Conservation (phyloP, 2,329 filamentous ascomycete species). For the Drechslera avenae region DNA sequence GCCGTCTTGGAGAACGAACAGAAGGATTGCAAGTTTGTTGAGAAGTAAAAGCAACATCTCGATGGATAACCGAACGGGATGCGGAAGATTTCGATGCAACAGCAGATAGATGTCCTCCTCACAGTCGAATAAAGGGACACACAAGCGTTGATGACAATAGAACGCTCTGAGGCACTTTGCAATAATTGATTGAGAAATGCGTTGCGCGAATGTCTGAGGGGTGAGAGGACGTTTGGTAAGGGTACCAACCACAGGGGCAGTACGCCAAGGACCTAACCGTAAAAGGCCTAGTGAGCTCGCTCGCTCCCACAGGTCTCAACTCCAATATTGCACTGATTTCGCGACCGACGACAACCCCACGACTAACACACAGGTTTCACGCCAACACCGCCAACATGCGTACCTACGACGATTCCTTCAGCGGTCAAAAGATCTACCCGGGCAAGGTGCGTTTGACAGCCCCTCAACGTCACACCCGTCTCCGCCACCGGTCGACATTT, state of each 20-base stretch:
- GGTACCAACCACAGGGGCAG: slow-evolving; percentile 12
- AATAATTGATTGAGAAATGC: neutral
- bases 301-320: slow-evolving; percentile 27
- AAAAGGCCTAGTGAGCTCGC: slow-evolving; percentile 17
- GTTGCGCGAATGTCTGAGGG: neutral
- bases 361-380: slow-evolving; percentile 49
- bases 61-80: neutral
- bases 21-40: neutral
- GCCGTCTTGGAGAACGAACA: neutral
- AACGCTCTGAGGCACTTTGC: neutral
- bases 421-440: slow-evolving; percentile 78
- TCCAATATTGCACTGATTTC: slow-evolving; percentile 33
- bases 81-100: neutral
- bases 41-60: neutral
- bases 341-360: slow-evolving; percentile 41
- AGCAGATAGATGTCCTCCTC: neutral
- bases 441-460: slow-evolving; percentile 67
- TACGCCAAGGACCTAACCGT: slow-evolving; percentile 17
- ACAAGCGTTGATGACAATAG: neutral
- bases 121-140: neutral
- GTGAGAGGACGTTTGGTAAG: neutral
- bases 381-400: slow-evolving; percentile 66
- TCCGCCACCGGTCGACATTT: slow-evolving; percentile 31
- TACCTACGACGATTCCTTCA: slow-evolving; percentile 81
- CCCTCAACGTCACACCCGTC: slow-evolving; percentile 11